Conservation (phyloP, 495 filamentous ascomycete genomes). For the Penicillium pancosmium region DNA sequence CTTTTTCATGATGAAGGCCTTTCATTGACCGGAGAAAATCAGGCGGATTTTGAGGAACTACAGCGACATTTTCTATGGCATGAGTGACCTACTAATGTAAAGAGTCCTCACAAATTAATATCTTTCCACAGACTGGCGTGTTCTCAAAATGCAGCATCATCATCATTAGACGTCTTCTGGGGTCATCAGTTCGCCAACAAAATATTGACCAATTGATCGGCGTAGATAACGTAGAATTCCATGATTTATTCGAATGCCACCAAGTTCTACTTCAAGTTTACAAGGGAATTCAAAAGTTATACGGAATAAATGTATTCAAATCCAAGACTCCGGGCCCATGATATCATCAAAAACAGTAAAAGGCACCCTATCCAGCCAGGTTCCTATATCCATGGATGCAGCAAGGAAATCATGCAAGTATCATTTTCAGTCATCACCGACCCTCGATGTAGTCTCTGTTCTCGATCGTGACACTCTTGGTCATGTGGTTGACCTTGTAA, state of each 20-base stretch:
- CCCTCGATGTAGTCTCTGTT: conserved; percentile 78
- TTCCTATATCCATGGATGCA: conserved; percentile 28
- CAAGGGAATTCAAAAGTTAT: neutral
- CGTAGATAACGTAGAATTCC: too few species aligned
- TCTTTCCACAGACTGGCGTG: too few species aligned
- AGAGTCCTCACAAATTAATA: too few species aligned
- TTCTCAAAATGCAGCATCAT: too few species aligned
- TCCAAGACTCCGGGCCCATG: conserved; percentile 31
- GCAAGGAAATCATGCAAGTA: conserved; percentile 20
- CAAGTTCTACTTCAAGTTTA: neutral
- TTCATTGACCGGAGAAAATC: conserved; percentile 4
- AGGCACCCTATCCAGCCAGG: conserved; percentile 25
- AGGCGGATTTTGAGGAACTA: conserved; percentile 9
- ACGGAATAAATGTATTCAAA: conserved; percentile 21
- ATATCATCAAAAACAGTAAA: conserved; percentile 33
- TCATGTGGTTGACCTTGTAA: conserved; percentile 99
- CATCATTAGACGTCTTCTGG: too few species aligned
- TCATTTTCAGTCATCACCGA: conserved; percentile 32
- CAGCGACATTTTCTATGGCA: conserved; percentile 6
- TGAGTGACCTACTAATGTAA: neutral
- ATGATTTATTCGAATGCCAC: too few species aligned
- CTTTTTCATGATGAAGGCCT: conserved; percentile 5
- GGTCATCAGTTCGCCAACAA: too few species aligned
- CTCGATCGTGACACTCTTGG: conserved; percentile 94
- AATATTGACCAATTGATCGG: too few species aligned